Percentiles rank a stretch among this genome's conserved stretches.
These are phyloP conservation scores for Akebia trifoliata DNA, from an alignment of 164 flowering plant genomes.

Conservation along the genomic window DNA sequence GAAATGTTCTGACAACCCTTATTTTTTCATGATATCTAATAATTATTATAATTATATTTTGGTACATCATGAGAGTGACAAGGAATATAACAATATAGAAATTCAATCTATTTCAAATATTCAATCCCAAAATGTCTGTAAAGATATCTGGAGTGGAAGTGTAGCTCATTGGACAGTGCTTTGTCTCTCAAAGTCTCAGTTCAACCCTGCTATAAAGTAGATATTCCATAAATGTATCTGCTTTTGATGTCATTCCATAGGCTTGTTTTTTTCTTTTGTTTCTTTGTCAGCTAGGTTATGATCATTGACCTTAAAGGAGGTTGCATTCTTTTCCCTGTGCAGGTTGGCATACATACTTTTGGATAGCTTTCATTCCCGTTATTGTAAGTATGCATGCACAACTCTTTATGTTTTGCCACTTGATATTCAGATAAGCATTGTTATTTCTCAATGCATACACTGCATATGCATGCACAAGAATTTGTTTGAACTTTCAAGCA, in stretches of 20 bases:
- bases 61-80: too few species aligned
- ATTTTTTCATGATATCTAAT: too few species aligned
- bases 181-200: too few species aligned
- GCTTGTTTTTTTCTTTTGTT: not conserved
- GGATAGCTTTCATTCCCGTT: slow-evolving; percentile 81
- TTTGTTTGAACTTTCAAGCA: too few species aligned
- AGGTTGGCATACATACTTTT: slow-evolving; percentile 94
- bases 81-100: too few species aligned
- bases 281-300: slow-evolving; percentile 3
- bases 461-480: not conserved
- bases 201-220: not conserved
- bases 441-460: not conserved
- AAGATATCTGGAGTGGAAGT: too few species aligned
- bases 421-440: not conserved
- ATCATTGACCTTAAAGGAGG: not conserved
- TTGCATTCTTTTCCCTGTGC: slow-evolving; percentile 23
- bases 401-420: not conserved
- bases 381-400: slow-evolving; percentile 42
- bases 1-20: too few species aligned
- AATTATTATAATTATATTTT: too few species aligned
- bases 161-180: too few species aligned
- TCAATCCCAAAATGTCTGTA: too few species aligned
- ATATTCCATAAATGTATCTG: not conserved
- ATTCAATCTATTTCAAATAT: too few species aligned
- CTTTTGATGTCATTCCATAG: not conserved